phyloP scores from a whole-genome alignment of 345 rosid genomes.

The Hibiscus mutabilis region DNA sequence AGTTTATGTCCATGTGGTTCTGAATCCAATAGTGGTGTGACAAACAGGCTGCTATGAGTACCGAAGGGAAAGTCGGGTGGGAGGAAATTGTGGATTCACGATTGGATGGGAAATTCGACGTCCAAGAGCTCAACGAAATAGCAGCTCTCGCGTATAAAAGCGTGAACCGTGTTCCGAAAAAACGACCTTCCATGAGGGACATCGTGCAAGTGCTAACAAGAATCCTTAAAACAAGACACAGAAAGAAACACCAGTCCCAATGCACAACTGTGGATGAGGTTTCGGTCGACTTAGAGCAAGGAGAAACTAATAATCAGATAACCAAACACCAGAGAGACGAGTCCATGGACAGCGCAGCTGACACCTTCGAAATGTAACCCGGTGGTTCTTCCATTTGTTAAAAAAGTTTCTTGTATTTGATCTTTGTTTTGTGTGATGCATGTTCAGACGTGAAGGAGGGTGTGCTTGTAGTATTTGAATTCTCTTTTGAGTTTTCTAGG shows the following conservation, averaged over 20 bases:
- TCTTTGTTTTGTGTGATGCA: slow-evolving; percentile 16
- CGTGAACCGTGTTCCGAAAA: slow-evolving; percentile 59
- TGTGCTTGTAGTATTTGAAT: slow-evolving; percentile 4
- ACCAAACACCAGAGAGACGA: slow-evolving; percentile 52
- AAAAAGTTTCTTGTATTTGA: slow-evolving; percentile 12
- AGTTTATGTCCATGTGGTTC: neutral
- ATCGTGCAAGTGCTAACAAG: slow-evolving; percentile 76
- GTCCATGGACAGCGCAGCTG: slow-evolving; percentile 59
- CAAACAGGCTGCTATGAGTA: slow-evolving; percentile 78
- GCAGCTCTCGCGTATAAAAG: slow-evolving; percentile 89
- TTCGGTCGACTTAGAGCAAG: slow-evolving; percentile 38
- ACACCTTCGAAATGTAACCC: slow-evolving; percentile 39
- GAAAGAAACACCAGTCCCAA: slow-evolving; percentile 47
- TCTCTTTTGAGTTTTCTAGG: slow-evolving; percentile 4
- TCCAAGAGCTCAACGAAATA: slow-evolving; percentile 76
- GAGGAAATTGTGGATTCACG: slow-evolving; percentile 88
- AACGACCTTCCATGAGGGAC: slow-evolving; percentile 93
- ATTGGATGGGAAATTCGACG: slow-evolving; percentile 64
- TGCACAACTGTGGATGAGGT: slow-evolving; percentile 43
- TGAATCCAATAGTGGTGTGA: neutral
- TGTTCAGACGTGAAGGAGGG: neutral
- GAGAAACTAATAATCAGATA: slow-evolving; percentile 28
- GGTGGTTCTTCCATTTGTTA: slow-evolving; percentile 13
- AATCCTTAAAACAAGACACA: slow-evolving; percentile 58
- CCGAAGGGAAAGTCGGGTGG: slow-evolving; percentile 90